Evolutionary conservation across 1,284 basidiomycete genomes (phyloP), one percentile per base, ranked within the genome.

Genomic region (Heterobasidion occidentale): DNA sequence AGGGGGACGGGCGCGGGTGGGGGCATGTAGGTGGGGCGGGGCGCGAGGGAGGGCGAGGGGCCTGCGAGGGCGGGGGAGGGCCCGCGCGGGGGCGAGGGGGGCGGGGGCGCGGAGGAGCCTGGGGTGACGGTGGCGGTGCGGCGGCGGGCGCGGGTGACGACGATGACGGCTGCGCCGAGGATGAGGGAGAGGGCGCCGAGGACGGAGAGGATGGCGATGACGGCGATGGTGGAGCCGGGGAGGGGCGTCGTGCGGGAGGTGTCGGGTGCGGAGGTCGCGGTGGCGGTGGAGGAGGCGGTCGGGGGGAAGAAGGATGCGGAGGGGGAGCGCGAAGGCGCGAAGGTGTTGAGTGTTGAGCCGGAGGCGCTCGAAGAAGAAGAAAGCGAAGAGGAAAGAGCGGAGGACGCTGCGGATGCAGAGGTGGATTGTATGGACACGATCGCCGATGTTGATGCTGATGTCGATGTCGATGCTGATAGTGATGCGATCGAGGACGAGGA

Each of bases 121-220:
- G 3, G 11, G 14, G 42, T 42, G 36, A 33, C 51, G 56, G 17
- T 17, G 42, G 34, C 7, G 38, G 2, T 19, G 42, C 46, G 36
- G 46, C 56, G 56, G 17, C 51, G 42, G 17, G 14, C 27, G 46
- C 52, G 38, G 34, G 42, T 57, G 17, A 42, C 33, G 35, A 45
- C 36, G 27, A 54, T 36, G 36, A 56, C 20, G 54, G 56, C 47
- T 6, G 15, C 56, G 45, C 54, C 56, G 11, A 56, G 19, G 34
- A 48, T 9, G 36, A 58, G 53, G 51, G 51, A 53, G 52, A 58
- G 51, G 38, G 36, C 7, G 34, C 36, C 57, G 45, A 59, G 55
- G 34, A 58, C 53, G 42, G 49, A 47, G 35, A 60, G 46, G 20
- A 59, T 54, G 51, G 36, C 20, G 52, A 59, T 57, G 33, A 51